These are phyloP conservation scores for Diaporthe sp. DNA, from an alignment of 2,329 filamentous ascomycete genomes.

Conservation along the genomic window DNA sequence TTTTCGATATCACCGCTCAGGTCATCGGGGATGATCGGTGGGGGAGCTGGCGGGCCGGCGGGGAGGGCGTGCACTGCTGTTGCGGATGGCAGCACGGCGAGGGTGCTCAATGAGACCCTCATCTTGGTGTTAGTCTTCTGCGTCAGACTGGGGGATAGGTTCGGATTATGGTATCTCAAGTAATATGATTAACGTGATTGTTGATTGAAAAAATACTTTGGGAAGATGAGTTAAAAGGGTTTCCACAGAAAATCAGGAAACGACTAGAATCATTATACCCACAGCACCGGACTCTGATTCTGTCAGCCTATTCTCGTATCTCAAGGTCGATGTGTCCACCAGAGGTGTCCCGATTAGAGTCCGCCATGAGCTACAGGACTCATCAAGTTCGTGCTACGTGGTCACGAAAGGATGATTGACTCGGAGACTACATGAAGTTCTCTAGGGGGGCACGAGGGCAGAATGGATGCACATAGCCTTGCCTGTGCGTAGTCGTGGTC, in stretches of 20 bases:
- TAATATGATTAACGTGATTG: too few relatives aligned
- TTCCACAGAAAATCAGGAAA: background rate
- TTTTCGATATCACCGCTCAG: too few relatives aligned
- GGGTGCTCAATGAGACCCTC: background rate
- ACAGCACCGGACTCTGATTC: background rate
- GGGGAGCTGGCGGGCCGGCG: background rate
- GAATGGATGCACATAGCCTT: background rate
- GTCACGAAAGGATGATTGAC: background rate
- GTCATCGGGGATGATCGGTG: background rate
- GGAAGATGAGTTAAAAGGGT: background rate
- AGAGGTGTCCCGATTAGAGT: background rate
- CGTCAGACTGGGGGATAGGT: background rate
- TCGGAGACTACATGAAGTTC: background rate
- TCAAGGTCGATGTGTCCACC: background rate
- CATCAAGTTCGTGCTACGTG: background rate
- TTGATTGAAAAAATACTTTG: background rate
- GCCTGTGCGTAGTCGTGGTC: background rate
- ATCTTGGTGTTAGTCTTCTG: background rate
- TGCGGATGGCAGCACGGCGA: background rate
- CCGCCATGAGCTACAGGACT: background rate
- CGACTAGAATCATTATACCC: background rate
- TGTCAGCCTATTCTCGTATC: background rate
- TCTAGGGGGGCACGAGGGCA: too few relatives aligned
- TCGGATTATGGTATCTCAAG: background rate
- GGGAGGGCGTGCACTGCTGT: background rate